Base-by-base conservation (phyloP, 2,329 filamentous ascomycete species). In the Arthrobotrys megalospora region DNA sequence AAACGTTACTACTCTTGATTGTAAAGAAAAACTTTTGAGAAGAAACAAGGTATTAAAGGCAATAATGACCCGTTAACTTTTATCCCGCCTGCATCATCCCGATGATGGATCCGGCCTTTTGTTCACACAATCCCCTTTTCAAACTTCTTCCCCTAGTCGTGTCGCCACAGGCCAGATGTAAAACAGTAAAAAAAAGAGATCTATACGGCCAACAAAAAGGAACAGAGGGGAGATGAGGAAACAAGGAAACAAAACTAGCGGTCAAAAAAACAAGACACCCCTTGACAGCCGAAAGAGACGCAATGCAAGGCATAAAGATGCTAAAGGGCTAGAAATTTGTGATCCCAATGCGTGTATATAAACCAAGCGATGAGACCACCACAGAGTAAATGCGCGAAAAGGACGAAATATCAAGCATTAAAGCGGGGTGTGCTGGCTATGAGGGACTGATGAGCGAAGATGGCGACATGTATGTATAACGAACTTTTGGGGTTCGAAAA, bases 1-100 rank as follows among this genome's bases (percentile, higher is more conserved):
- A 77, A 71, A 77, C 73, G 66, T 77, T 77, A 67, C 66, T 77
- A 77, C 48, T 77, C 73, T 77, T 77, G 66, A 70, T 70, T 41
- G 60, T 52, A 53, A 71, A 71, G 36, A 41, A 71, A 77, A 64
- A 43, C 62, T 77, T 77, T 77, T 52, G 66, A 28, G 45, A 64
- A 65, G 41, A 71, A 66, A 41, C 19, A 77, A 66, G 60, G 48
- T 69, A 76, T 58, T 68, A 77, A 55, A 66, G 43, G 38, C 50
- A 68, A 62, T 55, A 66, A 50, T 66, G 66, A 77, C 66, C 73
- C 60, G 73, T 77, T 77, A 77, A 77, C 73, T 77, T 77, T 77
- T 77, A 63, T 66, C 67, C 73, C 55, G 60, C 55, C 64, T 71
- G 65, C 68, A 77, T 70, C 72, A 70, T 77, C 73, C 73, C 73